Evolutionary conservation across 148 eudicot genomes (phyloP), one percentile per base, ranked within the genome.

Genomic region (Drosera capensis): DNA sequence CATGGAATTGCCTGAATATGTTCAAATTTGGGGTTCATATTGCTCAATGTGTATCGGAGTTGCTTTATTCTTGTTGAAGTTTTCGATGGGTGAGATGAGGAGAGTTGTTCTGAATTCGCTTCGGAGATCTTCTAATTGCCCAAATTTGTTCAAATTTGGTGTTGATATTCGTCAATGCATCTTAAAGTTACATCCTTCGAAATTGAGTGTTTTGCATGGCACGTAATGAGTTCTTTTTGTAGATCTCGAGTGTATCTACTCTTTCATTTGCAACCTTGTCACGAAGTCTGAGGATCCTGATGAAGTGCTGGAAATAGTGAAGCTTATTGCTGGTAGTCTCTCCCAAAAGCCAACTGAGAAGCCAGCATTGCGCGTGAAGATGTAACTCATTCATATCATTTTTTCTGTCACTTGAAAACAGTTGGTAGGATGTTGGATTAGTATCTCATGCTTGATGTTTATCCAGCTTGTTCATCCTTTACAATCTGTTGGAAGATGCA

Each of bases 161-260:
- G n/a, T n/a, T n/a, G n/a, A n/a, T n/a, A n/a, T n/a, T n/a, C n/a
- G n/a, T n/a, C n/a, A n/a, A n/a, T n/a, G n/a, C n/a, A n/a, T n/a
- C n/a, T n/a, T n/a, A n/a, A n/a, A n/a, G n/a, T n/a, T n/a, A n/a
- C n/a, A n/a, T n/a, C n/a, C n/a, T n/a, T n/a, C n/a, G n/a, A n/a
- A n/a, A n/a, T n/a, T n/a, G n/a, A n/a, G n/a, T n/a, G n/a, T n/a
- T n/a, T n/a, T n/a, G n/a, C n/a, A n/a, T n/a, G n/a, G n/a, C n/a
- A n/a, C n/a, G n/a, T n/a, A n/a, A n/a, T n/a, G n/a, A n/a, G n/a
- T n/a, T n/a, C n/a, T n/a, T n/a, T n/a, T n/a, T 52, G 31, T 61
- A 88, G 97, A 84, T 65, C 72, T 75, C 46, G 94, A 88, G 64
- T 84, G 93, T 67, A 68, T 80, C 48, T 80, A 74, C 72, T 80